phyloP scores from a whole-genome alignment of 129 eudicot genomes.

The Artemisia argyi region DNA sequence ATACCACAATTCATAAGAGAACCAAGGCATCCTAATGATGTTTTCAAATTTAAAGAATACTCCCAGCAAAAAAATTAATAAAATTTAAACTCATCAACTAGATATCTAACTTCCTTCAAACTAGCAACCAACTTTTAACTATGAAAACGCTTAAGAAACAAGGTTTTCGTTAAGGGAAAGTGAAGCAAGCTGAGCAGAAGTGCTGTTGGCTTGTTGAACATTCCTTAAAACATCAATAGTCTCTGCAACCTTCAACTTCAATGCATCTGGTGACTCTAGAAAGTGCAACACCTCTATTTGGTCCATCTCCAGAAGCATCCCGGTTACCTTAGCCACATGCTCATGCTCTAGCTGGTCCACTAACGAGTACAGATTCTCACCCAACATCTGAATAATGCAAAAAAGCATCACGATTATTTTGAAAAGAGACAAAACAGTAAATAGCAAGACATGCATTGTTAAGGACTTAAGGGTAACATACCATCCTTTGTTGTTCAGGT shows the following conservation, averaged over 20 bases:
- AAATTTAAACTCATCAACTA: conserved; percentile 18
- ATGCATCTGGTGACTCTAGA: background rate
- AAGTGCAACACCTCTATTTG: background rate
- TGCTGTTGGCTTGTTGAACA: conserved; percentile 45
- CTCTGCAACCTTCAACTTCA: background rate
- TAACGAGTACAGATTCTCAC: too few relatives aligned
- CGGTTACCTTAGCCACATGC: conserved; percentile 3
- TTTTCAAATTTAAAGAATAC: conserved; percentile 29
- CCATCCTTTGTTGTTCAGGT: conserved; percentile 66
- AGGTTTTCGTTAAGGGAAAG: conserved; percentile 70
- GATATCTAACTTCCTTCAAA: conserved; percentile 25
- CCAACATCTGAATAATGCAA: background rate
- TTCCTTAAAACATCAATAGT: conserved; percentile 29
- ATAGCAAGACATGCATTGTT: too few relatives aligned
- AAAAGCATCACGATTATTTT: too few relatives aligned
- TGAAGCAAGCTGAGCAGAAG: conserved; percentile 63
- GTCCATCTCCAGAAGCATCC: conserved; percentile 12
- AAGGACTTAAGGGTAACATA: conserved; percentile 6
- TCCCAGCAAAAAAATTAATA: background rate
- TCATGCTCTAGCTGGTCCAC: conserved; percentile 8
- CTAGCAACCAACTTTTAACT: background rate
- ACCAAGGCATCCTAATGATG: conserved; percentile 29
- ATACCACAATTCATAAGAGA: conserved; percentile 18
- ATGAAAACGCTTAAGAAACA: conserved; percentile 41
- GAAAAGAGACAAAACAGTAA: too few relatives aligned